A percentile compares a stretch with the other conserved stretches of the same genome.
phyloP scores from a whole-genome alignment of 2,329 filamentous ascomycete species.

The Dactylonectria estremocensis region DNA sequence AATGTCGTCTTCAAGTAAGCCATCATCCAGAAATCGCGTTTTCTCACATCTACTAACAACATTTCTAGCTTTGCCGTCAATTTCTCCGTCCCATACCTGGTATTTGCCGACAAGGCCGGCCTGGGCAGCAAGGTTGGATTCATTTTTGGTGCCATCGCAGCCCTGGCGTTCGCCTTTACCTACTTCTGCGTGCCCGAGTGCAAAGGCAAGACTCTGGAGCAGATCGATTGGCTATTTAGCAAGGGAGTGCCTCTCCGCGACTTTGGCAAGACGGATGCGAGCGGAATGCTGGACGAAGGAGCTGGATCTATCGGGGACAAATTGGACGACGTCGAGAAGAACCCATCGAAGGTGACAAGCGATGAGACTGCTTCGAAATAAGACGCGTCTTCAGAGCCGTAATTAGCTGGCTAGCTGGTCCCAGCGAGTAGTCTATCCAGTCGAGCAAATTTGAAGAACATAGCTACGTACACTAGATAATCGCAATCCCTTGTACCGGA shows the following conservation, averaged over 20 bases:
- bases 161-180: not conserved
- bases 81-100: constrained; percentile 41
- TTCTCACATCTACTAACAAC: no score
- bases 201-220: constrained; percentile 39
- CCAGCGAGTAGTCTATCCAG: no score
- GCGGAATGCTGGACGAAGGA: no score
- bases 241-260: constrained; percentile 31
- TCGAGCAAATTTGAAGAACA: no score
- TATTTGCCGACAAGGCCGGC: constrained; percentile 38
- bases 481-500: no score
- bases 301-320: no score
- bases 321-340: no score
- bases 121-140: constrained; percentile 40
- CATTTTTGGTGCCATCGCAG: constrained; percentile 39
- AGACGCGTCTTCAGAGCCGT: no score
- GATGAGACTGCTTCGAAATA: no score
- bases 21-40: not conserved
- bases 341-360: no score
- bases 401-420: no score
- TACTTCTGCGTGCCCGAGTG: constrained; percentile 43
- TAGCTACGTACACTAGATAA: no score
- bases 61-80: constrained; percentile 37
- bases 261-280: constrained; percentile 36
- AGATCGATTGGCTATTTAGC: constrained; percentile 43
- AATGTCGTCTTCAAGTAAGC: constrained; percentile 40